Base-by-base conservation (phyloP, 768 basidiomycete species). In the Podaxis carcinomalis region DNA sequence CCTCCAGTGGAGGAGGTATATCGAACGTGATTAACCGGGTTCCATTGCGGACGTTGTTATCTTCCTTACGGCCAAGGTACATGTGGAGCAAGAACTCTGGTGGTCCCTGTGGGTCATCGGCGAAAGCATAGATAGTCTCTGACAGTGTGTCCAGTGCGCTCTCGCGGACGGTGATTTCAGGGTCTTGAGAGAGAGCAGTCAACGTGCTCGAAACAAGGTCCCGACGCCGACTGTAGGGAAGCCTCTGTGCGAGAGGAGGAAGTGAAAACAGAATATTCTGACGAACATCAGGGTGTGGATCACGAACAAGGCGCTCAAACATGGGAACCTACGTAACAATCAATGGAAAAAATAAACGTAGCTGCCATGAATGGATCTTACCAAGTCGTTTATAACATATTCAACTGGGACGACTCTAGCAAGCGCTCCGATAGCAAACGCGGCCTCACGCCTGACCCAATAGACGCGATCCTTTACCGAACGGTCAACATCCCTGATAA, bases 91-190 rank as follows among this genome's bases (percentile, higher is more conserved):
- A 80, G 68, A 91, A 84, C 23, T 78, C 69, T 2, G 95, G 95
- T 9, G 91, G 90, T 0, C 89, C 90, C 21, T 64, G 68, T 2
- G 82, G 81, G 55, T 85, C 80, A 37, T 82, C 76, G 59, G 83
- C 80, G 72, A 98, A 98, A 11, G 91, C 85, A 70, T 90, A 85
- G 59, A 97, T 81, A 37, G 96, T 86, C 73, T 97, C 95, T 1
- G 95, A 95, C 4, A 97, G 80, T 21, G 92, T 82, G 69, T 97
- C 95, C 35, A 96, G 80, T 2, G 89, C 86, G 3, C 90, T 92
- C 14, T 83, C 83, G 21, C 92, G 88, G 25, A 97, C 93, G 16
- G 82, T 78, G 3, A 82, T 72, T 21, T 82, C 80, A 46, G 82
- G 79, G 70, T 95, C 93, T 25, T 70, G 71, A 16, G 86, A 80